Base-by-base conservation (phyloP, 2,329 filamentous ascomycete genomes). In the Fusarium sp. region DNA sequence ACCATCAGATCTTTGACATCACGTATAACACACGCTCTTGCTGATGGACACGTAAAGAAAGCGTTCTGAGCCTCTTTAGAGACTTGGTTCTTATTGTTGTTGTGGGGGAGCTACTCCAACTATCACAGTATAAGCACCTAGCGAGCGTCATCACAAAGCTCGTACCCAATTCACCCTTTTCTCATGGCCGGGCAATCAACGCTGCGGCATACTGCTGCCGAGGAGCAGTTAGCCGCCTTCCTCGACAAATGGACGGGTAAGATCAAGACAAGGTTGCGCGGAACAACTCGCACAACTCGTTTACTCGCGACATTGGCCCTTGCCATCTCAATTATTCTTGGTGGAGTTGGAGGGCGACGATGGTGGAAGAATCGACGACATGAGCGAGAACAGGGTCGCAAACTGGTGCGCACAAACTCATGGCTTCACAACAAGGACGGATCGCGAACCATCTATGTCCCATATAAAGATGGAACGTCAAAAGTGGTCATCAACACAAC, bases 361-460 rank as follows among this genome's bases (percentile, higher is more conserved):
- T 93, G 91, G 88, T 95, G 93, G 87, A 90, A 87, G 76, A 88
- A 86, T 61, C 86, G 89, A 65, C 88, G 88, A 51, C 90, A 90
- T 69, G 95, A 98, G 81, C 90, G 89, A 71, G 94, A 96, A 74
- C 92, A 94, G 73, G 94, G 94, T 8, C 86, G 89, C 68, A 92
- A 92, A 70, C 86, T 99, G 56, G 84, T 98, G 69, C 89, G 96
- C 62, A 91, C 93, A 65, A 99, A 99, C 81, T 98, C 95, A 32
- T 97, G 94, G 76, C 85, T 98, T 68, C 89, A 92, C 81, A 94
- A 95, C 75, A 98, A 98, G 82, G 96, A 98, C 84, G 96, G 96
- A 52, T 95, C 94, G 51, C 88, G 96, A 58, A 97, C 94, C 16
- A 96, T 99, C 62, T 98, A 96, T 77, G 96, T 99, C 29, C 94